Evolutionary conservation across 1,139 yeast species (phyloP).

Genomic region (Yamadazyma kanchanaburiensis): DNA sequence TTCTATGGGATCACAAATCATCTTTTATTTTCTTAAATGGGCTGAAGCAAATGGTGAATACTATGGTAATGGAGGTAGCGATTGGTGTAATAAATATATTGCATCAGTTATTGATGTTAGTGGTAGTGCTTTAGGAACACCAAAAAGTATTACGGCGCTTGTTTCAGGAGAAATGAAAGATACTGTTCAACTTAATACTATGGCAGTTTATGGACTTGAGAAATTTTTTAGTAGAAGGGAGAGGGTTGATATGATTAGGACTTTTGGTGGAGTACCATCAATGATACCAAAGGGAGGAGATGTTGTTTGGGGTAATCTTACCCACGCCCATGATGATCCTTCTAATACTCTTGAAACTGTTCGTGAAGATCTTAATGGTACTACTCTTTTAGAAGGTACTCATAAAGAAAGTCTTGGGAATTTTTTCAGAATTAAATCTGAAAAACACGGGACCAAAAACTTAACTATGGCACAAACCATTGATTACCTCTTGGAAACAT

Average conservation of each 20-base stretch:
- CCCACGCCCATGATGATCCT: conserved; percentile 61
- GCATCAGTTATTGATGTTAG: conserved; percentile 82
- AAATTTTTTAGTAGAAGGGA: conserved; percentile 89
- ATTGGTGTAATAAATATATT: conserved; percentile 83
- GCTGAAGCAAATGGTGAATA: conserved; percentile 79
- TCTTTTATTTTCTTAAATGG: conserved; percentile 90
- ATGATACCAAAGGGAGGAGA: conserved; percentile 97
- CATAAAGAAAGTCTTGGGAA: conserved; percentile 61
- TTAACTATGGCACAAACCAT: conserved; percentile 66
- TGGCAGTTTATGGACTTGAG: conserved; percentile 93
- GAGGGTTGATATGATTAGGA: conserved; percentile 76
- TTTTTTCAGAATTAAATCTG: conserved; percentile 63
- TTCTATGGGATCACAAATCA: conserved; percentile 94
- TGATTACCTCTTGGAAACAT: conserved; percentile 55
- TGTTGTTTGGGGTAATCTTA: conserved; percentile 75
- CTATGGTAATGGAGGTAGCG: conserved; percentile 84
- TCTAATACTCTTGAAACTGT: conserved; percentile 27
- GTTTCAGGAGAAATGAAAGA: conserved; percentile 97
- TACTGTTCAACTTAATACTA: conserved; percentile 86
- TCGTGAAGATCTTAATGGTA: conserved; percentile 17
- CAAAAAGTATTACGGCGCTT: conserved; percentile 87
- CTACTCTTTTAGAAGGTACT: conserved; percentile 15
- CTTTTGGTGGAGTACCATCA: conserved; percentile 92
- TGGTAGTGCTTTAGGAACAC: conserved; percentile 88
- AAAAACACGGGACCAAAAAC: conserved; percentile 27